Percentiles rank a stretch among this genome's conserved stretches.
Evolutionary conservation across 345 rosid genomes (phyloP).

Genomic region (Rhodamnia argentea): DNA sequence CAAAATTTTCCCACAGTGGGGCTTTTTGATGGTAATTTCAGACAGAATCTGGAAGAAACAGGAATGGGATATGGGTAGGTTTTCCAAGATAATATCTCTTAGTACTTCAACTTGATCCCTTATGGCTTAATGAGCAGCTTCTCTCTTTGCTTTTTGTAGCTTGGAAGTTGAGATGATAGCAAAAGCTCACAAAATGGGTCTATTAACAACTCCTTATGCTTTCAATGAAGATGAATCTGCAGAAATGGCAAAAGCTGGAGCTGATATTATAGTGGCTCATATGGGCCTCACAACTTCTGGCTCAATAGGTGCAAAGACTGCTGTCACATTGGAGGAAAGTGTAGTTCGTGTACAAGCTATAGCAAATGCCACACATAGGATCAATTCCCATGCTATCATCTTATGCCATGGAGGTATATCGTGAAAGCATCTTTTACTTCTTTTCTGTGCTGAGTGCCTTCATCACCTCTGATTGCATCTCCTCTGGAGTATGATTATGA

Average conservation of each 20-base stretch:
- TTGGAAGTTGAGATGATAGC: slow-evolving; percentile 85
- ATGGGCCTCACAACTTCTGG: slow-evolving; percentile 96
- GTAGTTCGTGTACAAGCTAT: slow-evolving; percentile 69
- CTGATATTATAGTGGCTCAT: slow-evolving; percentile 90
- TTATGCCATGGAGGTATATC: slow-evolving; percentile 86
- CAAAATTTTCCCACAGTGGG: slow-evolving; percentile 98
- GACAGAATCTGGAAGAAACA: slow-evolving; percentile 93
- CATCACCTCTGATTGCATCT: neutral
- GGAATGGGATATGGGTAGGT: slow-evolving; percentile 94
- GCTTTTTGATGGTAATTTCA: slow-evolving; percentile 88
- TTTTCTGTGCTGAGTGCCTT: neutral
- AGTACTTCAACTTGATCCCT: neutral
- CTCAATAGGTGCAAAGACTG: slow-evolving; percentile 82
- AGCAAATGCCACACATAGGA: slow-evolving; percentile 64
- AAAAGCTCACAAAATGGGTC: slow-evolving; percentile 79
- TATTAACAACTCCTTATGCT: slow-evolving; percentile 89
- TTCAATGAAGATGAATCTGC: slow-evolving; percentile 62
- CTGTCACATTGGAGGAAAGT: slow-evolving; percentile 72
- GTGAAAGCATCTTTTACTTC: neutral
- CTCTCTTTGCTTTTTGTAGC: slow-evolving; percentile 14
- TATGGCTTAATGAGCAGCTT: neutral
- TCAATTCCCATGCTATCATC: slow-evolving; percentile 53
- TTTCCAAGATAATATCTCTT: slow-evolving; percentile 1
- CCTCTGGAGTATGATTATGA: neutral
- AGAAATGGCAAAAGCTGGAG: slow-evolving; percentile 92